Evolutionary conservation across 78 protist genomes (phyloP).

Genomic region (Isochrysis galbana): DNA sequence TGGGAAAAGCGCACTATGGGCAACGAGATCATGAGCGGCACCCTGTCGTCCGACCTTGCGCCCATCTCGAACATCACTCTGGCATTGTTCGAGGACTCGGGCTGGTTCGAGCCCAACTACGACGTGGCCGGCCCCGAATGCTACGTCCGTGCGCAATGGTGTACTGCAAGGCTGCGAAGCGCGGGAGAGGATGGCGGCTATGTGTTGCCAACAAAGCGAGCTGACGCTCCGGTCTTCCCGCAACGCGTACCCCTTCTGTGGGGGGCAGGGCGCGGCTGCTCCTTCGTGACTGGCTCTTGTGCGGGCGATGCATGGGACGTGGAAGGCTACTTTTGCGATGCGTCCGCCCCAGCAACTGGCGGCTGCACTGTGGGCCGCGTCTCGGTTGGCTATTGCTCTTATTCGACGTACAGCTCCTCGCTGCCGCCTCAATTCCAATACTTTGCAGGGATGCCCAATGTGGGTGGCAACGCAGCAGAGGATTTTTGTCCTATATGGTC

Average conservation of each 20-base stretch:
- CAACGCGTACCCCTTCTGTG: not conserved
- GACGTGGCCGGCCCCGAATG: not conserved
- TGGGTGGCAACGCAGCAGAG: not conserved
- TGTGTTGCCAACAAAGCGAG: too few relatives aligned
- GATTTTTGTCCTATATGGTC: not conserved
- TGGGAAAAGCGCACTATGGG: slow-evolving; percentile 33
- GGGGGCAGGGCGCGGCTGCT: not conserved
- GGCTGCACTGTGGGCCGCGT: not conserved
- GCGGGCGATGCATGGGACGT: not conserved
- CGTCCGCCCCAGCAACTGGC: not conserved
- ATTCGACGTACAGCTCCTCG: too few relatives aligned
- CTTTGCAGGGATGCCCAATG: not conserved
- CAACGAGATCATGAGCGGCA: not conserved
- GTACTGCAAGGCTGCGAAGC: not conserved
- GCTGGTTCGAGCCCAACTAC: not conserved
- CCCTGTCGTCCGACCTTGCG: not conserved
- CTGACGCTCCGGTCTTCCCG: too few relatives aligned
- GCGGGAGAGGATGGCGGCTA: too few relatives aligned
- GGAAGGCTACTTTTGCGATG: not conserved
- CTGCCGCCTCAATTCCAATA: not conserved
- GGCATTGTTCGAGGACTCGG: slow-evolving; percentile 15
- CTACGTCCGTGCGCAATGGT: not conserved
- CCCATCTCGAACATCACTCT: not conserved
- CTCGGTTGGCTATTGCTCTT: not conserved
- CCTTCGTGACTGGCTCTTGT: not conserved